Evolutionary conservation across 495 filamentous ascomycete genomes (phyloP), one percentile per base, ranked within the genome.

Genomic region (Xylaria longipes): DNA sequence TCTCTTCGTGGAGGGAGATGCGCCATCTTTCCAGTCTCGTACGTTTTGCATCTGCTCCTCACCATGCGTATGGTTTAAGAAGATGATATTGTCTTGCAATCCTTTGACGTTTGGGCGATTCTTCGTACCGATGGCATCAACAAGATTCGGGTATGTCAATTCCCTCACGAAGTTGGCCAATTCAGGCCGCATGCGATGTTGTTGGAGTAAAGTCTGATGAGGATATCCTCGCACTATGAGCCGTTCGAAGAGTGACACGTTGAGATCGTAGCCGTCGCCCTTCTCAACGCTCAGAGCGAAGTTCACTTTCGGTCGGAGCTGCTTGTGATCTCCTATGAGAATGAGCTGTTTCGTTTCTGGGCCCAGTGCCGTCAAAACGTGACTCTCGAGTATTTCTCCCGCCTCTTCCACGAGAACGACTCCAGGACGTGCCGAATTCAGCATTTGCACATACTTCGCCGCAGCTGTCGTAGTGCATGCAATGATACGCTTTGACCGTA

Each of bases 301-400:
- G 65, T 89, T 89, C 45, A 89, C 82, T 71, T 91, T 91, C 0
- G 92, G 92, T 6, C 92, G 85, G 1, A 94, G 84, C 67, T 94
- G 92, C 72, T 89, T 84, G 74, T 94, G 91, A 73, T 94, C 92
- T 7, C 92, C 92, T 41, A 94, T 93, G 3, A 94, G 75, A 15
- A 92, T 81, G 8, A 92, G 73, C 52, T 93, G 90, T 73, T 92
- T 86, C 15, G 89, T 90, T 0, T 84, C 75, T 0, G 85, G 76
- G 0, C 79, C 73, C 9, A 94, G 69, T 0, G 90, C 86, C 0
- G 91, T 90, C 0, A 94, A 76, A 35, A 93, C 80, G 74, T 94
- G 81, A 31, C 82, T 85, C 73, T 94, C 92, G 1, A 93, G 78
- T 35, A 93, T 91, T 72, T 94, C 92, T 6, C 92, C 92, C 4